Evolutionary conservation across 805 yeast species (phyloP), one percentile per base, ranked within the genome.

Genomic region (Tetrapisispora pingtungensis): DNA sequence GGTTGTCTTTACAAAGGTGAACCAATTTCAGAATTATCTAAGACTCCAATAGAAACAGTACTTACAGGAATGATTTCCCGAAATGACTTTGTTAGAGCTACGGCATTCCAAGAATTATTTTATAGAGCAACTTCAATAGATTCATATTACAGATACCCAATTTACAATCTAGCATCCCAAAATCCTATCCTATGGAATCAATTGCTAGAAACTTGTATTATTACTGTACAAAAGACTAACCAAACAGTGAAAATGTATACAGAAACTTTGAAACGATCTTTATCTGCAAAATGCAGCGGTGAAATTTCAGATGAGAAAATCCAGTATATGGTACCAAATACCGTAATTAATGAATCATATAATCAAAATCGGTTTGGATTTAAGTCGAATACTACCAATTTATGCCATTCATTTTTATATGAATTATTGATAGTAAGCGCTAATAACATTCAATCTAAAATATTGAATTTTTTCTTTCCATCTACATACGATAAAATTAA

Each of bases 81-180:
- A 27, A 70, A 69, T 41, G 69, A 67, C 10, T 68, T 76, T 44
- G 74, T 75, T 1, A 73, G 78, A 47, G 57, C 78, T 46, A 78
- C 87, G 1, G 88, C 90, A 2, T 82, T 77, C 63, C 90, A 84
- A 62, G 93, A 84, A 56, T 66, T 83, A 43, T 82, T 85, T 0
- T 80, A 74, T 53, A 67, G 83, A 39, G 67, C 88, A 7, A 73
- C 78, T 1, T 63, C 77, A 3, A 57, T 67, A 1, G 72, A 73
- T 47, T 50, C 62, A 3, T 70, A 73, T 41, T 65, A 74, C 42
- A 70, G 89, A 57, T 50, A 59, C 26, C 67, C 77, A 3, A 73
- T 83, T 24, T 83, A 78, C 57, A 70, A 70, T 49, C 71, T 73
- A 19, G 68, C 69, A 43, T 64, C 70, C 36, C 72, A 66, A 48